Evolutionary conservation across 805 yeast species (phyloP), one percentile per base, ranked within the genome.

Genomic region (Ogataea paraovalis): DNA sequence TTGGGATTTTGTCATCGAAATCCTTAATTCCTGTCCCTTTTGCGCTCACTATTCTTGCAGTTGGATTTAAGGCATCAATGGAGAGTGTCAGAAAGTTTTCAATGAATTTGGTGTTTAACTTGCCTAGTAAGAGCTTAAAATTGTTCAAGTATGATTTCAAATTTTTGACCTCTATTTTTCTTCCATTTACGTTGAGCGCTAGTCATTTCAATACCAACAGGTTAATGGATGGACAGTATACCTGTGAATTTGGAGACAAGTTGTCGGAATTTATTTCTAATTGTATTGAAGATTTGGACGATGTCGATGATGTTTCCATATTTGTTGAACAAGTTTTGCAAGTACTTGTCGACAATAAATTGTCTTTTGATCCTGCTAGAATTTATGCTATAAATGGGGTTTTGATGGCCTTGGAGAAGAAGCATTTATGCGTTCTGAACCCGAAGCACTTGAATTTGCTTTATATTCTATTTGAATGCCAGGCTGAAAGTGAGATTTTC

Each of bases 21-120:
- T 78, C 87, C 0, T 54, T 67, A 21, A 75, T 89, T 44, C 82
- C 83, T 32, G 73, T 83, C 1, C 72, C 83, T 0, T 89, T 96
- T 91, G 84, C 87, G 0, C 69, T 86, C 48, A 73, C 85, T 3
- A 66, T 90, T n/a, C 68, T 89, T 9, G 76, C 88, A 4, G 84
- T 88, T 14, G 96, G 95, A 0, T 74, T 87, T 54, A 78, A 73
- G 42, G 88, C 91, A 0, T 74, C 87, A 1, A 80, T 84, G 80
- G 96, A 87, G 49, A 76, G 88, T 6, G 88, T 90, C 1, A 71
- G 91, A 49, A 81, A 79, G 54, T 81, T 79, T 55, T 69, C 87
- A 1, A 62, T 84, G 53, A 71, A 73, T 2, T 58, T 87, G 40
- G 68, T 87, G 39, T 73, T 84, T 36, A 67, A 76, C 9, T 69